These are phyloP conservation scores for Leccinum disarticulatum DNA, from an alignment of 768 basidiomycete genomes.

Conservation along the genomic window DNA sequence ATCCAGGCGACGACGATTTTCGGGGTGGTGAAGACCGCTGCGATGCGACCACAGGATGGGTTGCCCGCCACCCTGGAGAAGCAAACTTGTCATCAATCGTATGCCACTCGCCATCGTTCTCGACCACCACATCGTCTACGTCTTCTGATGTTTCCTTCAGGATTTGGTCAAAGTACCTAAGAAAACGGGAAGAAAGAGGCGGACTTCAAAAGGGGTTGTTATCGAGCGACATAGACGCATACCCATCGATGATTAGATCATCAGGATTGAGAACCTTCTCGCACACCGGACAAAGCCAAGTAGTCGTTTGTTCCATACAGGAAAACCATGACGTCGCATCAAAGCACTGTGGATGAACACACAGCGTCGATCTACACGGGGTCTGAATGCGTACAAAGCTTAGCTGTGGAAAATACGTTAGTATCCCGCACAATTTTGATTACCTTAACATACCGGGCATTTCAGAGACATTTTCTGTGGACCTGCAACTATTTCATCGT, in stretches of 20 bases:
- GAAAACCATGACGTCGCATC: conserved; percentile 93
- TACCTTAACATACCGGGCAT: conserved; percentile 71
- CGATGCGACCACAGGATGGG: conserved; percentile 41
- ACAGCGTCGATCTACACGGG: conserved; percentile 84
- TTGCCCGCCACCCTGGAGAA: conserved; percentile 66
- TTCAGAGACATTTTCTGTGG: conserved; percentile 89
- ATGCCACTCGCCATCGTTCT: conserved; percentile 96
- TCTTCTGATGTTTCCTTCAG: conserved; percentile 71
- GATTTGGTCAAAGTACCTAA: conserved; percentile 86
- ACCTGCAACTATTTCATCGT: conserved; percentile 92
- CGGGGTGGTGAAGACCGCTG: conserved; percentile 31
- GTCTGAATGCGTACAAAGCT: conserved; percentile 82
- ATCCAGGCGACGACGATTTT: conserved; percentile 26
- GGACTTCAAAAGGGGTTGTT: background rate
- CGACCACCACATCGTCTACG: conserved; percentile 91
- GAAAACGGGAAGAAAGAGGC: background rate
- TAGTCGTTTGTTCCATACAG: conserved; percentile 95
- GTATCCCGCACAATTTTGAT: background rate
- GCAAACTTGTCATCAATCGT: conserved; percentile 84
- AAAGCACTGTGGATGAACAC: conserved; percentile 93
- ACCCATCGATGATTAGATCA: conserved; percentile 94
- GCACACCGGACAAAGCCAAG: conserved; percentile 94
- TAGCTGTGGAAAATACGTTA: conserved; percentile 45
- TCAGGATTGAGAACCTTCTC: conserved; percentile 73
- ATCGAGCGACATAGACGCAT: conserved; percentile 21